Evolutionary conservation across 306 rosid genomes (phyloP).

Genomic region (Quercus aquifolioides): DNA sequence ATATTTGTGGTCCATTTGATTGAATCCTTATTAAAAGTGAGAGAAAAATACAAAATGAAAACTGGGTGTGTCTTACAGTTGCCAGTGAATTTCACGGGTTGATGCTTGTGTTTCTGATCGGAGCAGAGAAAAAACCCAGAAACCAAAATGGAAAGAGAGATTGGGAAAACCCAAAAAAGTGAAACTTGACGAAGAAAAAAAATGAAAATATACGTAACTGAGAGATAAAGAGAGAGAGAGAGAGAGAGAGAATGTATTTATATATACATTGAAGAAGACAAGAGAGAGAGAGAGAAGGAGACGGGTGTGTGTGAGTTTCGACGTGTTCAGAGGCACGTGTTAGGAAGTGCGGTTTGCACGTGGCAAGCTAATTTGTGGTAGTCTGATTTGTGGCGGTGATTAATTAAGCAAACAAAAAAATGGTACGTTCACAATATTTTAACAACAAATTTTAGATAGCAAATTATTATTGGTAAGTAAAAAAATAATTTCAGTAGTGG

Average conservation of each 20-base stretch:
- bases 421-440: fast-evolving
- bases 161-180: background rate
- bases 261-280: background rate
- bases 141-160: constrained; percentile 10
- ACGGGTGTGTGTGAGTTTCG: constrained; percentile 18
- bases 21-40: background rate
- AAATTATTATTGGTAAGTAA: fast-evolving
- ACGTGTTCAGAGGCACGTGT: constrained; percentile 38
- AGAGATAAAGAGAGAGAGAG: background rate
- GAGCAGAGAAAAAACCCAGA: background rate
- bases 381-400: background rate
- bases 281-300: background rate
- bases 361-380: constrained; percentile 20
- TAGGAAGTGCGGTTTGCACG: constrained; percentile 1
- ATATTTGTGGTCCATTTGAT: background rate
- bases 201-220: background rate
- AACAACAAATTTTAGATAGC: fast-evolving
- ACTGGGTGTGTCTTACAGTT: background rate
- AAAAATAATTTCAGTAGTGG: fast-evolving
- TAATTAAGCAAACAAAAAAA: background rate
- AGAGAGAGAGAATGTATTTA: background rate
- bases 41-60: constrained; percentile 7
- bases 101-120: background rate
- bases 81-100: no score
- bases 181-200: background rate